Conservation (phyloP, 345 rosid genomes). For the Iberis pinnata region DNA sequence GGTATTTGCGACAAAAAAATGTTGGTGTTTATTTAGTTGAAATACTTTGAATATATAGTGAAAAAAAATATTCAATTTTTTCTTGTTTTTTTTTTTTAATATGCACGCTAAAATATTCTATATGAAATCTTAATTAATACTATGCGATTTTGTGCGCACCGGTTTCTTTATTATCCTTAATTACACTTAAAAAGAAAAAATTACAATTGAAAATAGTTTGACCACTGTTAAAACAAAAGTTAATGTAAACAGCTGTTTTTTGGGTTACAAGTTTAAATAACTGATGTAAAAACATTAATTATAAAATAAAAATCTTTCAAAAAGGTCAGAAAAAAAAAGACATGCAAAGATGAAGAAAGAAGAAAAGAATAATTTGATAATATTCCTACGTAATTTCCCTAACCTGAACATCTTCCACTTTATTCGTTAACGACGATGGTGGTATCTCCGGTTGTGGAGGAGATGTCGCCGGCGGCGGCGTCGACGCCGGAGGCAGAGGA, state of each 20-base stretch:
- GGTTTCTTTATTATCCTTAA: neutral
- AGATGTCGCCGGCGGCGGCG: neutral
- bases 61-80: too few species aligned
- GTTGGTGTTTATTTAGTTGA: too few species aligned
- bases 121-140: too few species aligned
- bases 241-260: too few species aligned
- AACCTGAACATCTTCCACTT: conserved; percentile 20
- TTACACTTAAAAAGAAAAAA: neutral
- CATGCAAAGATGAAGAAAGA: conserved; percentile 28
- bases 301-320: neutral
- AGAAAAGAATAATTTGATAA: conserved; percentile 24
- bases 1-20: too few species aligned
- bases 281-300: neutral
- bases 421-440: conserved; percentile 7
- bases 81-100: too few species aligned
- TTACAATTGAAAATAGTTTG: conserved; percentile 8
- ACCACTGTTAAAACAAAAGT: conserved; percentile 5
- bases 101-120: too few species aligned
- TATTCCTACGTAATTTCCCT: neutral
- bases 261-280: too few species aligned
- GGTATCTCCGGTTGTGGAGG: neutral
- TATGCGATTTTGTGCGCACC: neutral
- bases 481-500: neutral
- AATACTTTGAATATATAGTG: too few species aligned
- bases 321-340: neutral